These are phyloP conservation scores for Pulchroboletus neoregius DNA, from an alignment of 1,284 basidiomycete genomes.

Conservation along the genomic window DNA sequence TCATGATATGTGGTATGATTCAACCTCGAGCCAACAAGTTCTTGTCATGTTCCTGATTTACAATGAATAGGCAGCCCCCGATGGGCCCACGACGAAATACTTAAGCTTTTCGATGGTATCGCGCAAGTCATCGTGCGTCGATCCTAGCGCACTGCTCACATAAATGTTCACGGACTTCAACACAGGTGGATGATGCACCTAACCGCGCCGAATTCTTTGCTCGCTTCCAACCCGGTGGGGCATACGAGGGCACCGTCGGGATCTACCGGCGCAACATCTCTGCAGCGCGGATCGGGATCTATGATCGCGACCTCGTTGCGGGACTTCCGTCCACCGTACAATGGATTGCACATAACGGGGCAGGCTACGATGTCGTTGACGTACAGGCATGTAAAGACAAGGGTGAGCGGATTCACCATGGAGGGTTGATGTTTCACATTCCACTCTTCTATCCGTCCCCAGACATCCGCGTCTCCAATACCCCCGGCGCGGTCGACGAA, in stretches of 20 bases:
- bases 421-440: too few species aligned
- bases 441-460: too few species aligned
- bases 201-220: constrained; percentile 66
- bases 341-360: constrained; percentile 88
- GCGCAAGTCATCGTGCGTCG: constrained; percentile 72
- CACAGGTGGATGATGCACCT: constrained; percentile 44
- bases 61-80: constrained; percentile 53
- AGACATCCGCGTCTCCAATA: constrained; percentile 87
- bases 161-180: not conserved
- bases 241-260: constrained; percentile 71
- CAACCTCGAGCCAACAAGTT: not conserved
- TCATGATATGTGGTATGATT: constrained; percentile 25
- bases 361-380: constrained; percentile 85
- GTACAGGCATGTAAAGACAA: constrained; percentile 68
- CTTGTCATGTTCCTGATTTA: not conserved
- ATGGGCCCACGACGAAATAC: constrained; percentile 75
- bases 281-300: constrained; percentile 64
- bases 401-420: constrained; percentile 43
- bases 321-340: constrained; percentile 60
- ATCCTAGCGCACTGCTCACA: not conserved
- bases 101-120: constrained; percentile 58
- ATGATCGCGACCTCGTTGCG: constrained; percentile 71
- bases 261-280: constrained; percentile 77
- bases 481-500: constrained; percentile 69
- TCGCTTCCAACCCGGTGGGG: constrained; percentile 60